These are phyloP conservation scores for Nakazawaea holstii DNA, from an alignment of 805 yeast genomes.

Conservation along the genomic window DNA sequence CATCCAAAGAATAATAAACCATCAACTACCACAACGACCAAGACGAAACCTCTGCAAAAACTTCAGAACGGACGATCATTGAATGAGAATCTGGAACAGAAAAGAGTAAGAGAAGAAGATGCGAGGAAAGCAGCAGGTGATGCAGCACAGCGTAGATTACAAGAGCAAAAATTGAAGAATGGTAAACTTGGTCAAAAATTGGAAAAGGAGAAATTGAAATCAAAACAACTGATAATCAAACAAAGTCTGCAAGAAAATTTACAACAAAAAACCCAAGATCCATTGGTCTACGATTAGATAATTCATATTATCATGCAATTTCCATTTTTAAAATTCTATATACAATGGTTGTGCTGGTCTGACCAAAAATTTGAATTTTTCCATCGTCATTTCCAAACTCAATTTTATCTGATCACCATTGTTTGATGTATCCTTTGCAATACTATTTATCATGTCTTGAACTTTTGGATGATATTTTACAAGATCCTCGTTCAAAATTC, in stretches of 20 bases:
- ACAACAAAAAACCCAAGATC: too few relatives aligned
- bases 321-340: too few relatives aligned
- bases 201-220: background rate
- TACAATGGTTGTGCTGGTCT: too few relatives aligned
- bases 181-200: conserved; percentile 10
- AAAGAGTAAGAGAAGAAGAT: background rate
- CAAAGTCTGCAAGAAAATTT: background rate
- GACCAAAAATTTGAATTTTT: too few relatives aligned
- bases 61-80: background rate
- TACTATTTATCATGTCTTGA: too few relatives aligned
- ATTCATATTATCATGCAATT: too few relatives aligned
- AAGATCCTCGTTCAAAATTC: too few relatives aligned
- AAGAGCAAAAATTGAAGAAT: conserved; percentile 2
- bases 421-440: too few relatives aligned
- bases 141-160: conserved; percentile 7
- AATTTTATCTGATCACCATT: too few relatives aligned
- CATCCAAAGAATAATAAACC: background rate
- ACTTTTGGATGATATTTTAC: too few relatives aligned
- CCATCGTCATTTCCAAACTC: too few relatives aligned
- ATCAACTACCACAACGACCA: background rate
- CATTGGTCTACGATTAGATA: conserved; percentile 1
- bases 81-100: background rate
- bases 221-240: conserved; percentile 3
- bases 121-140: conserved; percentile 8
- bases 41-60: too few relatives aligned